Evolutionary conservation across 257 asterid species (phyloP).

Genomic region (Gentiana straminea): DNA sequence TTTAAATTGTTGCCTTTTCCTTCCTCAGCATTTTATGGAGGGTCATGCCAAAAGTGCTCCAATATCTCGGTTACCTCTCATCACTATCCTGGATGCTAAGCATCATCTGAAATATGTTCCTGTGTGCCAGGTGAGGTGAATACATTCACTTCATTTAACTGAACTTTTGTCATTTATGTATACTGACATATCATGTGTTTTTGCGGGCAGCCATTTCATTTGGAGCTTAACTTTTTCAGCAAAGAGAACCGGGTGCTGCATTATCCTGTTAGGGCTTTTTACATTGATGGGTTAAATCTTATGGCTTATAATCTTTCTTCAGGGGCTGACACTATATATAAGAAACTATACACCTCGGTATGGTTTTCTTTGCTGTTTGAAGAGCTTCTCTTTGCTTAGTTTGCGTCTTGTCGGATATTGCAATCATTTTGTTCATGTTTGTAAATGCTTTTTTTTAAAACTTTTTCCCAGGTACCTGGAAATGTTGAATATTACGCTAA

Average conservation of each 20-base stretch:
- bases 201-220: slow-evolving; percentile 74
- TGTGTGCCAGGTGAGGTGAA: slow-evolving; percentile 69
- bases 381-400: background rate
- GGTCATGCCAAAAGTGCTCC: slow-evolving; percentile 98
- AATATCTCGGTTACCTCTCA: slow-evolving; percentile 85
- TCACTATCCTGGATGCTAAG: slow-evolving; percentile 65
- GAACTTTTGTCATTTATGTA: background rate
- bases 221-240: slow-evolving; percentile 91
- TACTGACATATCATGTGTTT: slow-evolving; percentile 20
- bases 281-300: slow-evolving; percentile 80
- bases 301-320: slow-evolving; percentile 92
- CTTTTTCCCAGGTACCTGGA: slow-evolving; percentile 60
- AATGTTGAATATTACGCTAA: slow-evolving; percentile 76
- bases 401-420: too few relatives aligned
- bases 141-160: slow-evolving; percentile 3
- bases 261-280: slow-evolving; percentile 94
- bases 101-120: slow-evolving; percentile 68
- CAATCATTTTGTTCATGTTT: too few relatives aligned
- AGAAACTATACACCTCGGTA: slow-evolving; percentile 88
- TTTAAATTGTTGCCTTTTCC: slow-evolving; percentile 3
- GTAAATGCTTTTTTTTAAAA: too few relatives aligned
- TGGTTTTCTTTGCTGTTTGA: background rate
- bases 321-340: slow-evolving; percentile 78
- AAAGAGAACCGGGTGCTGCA: slow-evolving; percentile 84
- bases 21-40: slow-evolving; percentile 97